Evolutionary conservation across 2,329 filamentous ascomycete species (phyloP), one percentile per base, ranked within the genome.

Genomic region (Colletotrichum tofieldiae): DNA sequence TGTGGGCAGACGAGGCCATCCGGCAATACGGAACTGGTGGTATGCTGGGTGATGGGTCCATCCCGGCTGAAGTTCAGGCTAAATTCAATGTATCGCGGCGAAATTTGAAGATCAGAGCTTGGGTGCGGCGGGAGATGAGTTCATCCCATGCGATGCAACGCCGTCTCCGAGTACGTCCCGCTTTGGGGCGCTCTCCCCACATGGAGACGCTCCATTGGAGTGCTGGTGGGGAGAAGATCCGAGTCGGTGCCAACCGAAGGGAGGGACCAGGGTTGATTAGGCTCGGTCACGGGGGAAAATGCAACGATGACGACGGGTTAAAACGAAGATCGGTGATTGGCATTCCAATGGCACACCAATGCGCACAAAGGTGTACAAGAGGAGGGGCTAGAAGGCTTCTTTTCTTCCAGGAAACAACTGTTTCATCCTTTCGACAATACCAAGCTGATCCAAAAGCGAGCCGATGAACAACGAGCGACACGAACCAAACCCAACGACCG

Each of bases 61-160:
- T 45, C 55, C 59, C 58, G 47, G 60, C 23, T 41, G 39, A 64
- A 69, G 45, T 72, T 72, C 70, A 72, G 70, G 70, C 70, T 72
- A 72, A 72, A 72, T 72, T 52, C 65, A 55, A 49, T 16, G 37
- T 18, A 47, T 43, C 56, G 35, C 58, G 65, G 54, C 32, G 51
- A 63, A 52, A 26, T 52, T 59, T 56, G 37, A 39, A n/a, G 55
- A 51, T 32, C 54, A 41, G n/a, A 59, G 51, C 37, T 39, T 32
- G 58, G 37, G 59, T 63, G 65, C 65, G 23, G 58, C 39, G 56
- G 68, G 45, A 63, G 47, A 70, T 68, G 69, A 60, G 70, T 70
- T 64, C 65, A 26, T 72, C 70, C 70, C 65, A 65, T 70, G 47
- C 70, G 60, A 69, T 70, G 41, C 65, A 20, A 70, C 65, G 45